Evolutionary conservation across 495 filamentous ascomycete species (phyloP).

Genomic region (Thermothielavioides terrestris): DNA sequence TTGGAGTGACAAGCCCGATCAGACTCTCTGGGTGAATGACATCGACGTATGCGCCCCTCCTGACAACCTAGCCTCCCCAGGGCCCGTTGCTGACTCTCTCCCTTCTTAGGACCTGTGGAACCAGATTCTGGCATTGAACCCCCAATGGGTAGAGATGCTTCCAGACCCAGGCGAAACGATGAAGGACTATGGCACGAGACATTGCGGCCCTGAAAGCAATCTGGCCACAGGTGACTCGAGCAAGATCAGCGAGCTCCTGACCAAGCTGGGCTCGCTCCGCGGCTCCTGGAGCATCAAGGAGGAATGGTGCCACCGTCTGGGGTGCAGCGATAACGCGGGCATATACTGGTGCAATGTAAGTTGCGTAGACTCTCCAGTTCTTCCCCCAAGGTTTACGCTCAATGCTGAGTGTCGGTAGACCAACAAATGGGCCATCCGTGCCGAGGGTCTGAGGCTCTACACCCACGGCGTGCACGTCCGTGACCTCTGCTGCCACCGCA

Average conservation of each 20-base stretch:
- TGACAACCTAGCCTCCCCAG: too few relatives aligned
- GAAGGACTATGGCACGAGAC: background rate
- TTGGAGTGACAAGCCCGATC: background rate
- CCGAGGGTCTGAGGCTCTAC: background rate
- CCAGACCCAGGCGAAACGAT: background rate
- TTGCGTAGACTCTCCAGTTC: background rate
- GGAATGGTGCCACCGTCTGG: background rate
- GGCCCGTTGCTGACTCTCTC: background rate
- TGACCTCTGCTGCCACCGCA: background rate
- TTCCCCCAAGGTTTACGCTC: background rate
- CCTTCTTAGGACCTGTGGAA: background rate
- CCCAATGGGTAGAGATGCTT: background rate
- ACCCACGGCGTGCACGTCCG: background rate
- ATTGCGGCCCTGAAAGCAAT: background rate
- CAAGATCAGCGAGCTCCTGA: background rate
- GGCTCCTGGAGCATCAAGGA: background rate
- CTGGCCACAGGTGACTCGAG: background rate
- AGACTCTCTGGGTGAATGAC: background rate
- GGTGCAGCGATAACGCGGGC: background rate
- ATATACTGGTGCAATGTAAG: slow-evolving; percentile 8
- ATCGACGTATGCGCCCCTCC: background rate
- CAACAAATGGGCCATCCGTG: background rate
- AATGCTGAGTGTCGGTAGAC: background rate
- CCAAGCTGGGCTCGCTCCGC: background rate
- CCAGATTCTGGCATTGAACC: background rate